phyloP scores from a whole-genome alignment of 176 grass and related monocot species.

The Triticum timopheevii region DNA sequence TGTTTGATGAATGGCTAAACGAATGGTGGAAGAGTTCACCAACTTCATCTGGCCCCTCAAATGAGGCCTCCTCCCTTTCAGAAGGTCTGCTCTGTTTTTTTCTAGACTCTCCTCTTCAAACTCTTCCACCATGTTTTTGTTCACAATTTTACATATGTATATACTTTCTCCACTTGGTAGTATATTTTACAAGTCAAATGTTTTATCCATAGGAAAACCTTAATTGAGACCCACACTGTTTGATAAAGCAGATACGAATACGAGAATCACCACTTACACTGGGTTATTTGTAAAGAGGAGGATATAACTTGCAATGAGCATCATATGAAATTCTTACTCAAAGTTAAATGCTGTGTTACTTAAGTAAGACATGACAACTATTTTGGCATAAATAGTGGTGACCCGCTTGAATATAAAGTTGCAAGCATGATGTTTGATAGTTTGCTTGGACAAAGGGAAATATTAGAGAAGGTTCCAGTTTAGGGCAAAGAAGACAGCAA shows the following conservation, averaged over 20 bases:
- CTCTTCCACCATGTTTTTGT: constrained; percentile 3
- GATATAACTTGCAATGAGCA: not conserved
- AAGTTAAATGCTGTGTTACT: constrained; percentile 3
- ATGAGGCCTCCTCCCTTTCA: not conserved
- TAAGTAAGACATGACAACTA: not conserved
- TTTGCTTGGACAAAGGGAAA: not conserved
- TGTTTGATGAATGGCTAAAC: constrained; percentile 93
- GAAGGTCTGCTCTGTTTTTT: constrained; percentile 47
- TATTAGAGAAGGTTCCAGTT: constrained; percentile 5
- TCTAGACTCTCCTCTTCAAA: not conserved
- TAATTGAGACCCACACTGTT: not conserved
- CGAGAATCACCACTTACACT: not conserved
- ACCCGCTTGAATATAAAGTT: not conserved
- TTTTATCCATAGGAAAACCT: not conserved
- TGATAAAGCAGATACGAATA: constrained; percentile 10
- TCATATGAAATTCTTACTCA: not conserved
- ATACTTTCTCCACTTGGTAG: not conserved
- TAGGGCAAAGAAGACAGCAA: not conserved
- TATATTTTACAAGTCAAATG: not conserved
- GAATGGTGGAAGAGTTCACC: constrained; percentile 75
- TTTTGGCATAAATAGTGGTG: not conserved
- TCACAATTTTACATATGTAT: not conserved
- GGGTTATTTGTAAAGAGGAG: not conserved
- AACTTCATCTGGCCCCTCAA: constrained; percentile 27
- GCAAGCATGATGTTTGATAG: not conserved